Evolutionary conservation across 2,329 filamentous ascomycete genomes (phyloP), one percentile per base, ranked within the genome.

Genomic region (Hypoxylon rubiginosum): DNA sequence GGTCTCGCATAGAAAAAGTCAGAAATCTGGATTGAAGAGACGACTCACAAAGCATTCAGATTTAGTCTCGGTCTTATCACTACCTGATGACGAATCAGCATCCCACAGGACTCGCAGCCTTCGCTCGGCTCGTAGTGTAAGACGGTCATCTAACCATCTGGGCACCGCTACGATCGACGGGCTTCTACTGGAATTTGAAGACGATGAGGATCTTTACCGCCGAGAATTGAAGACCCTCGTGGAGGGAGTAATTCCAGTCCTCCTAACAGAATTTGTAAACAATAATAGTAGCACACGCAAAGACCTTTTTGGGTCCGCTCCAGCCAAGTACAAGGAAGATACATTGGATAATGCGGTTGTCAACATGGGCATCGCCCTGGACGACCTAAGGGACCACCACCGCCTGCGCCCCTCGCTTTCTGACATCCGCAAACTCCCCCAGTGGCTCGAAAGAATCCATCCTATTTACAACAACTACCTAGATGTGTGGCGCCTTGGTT

Each of bases 161-260:
- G 86, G 88, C 30, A 88, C 86, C 60, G 89, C 91, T 43, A 94
- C 91, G 0, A 84, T 93, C 10, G 84, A 88, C 21, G 93, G 95
- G 68, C 82, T 98, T 19, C 86, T 98, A 77, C 85, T 86, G 56
- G 94, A 97, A 75, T 89, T 99, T 68, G 84, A 88, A 10, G 87
- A 91, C 4, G 96, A 98, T 72, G 96, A 99, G 79, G 83, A 87
- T 48, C 91, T 96, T 71, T 99, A 98, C 76, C 91, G 91, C 79
- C 88, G 94, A 58, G 96, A 99, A 79, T 85, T 99, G 32, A 93
- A 94, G 75, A 97, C 96, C 0, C 81, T 99, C 32, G 94, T 98
- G 7, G 94, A 97, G 73, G 96, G 96, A 60, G 95, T 99, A 21
- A 92, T 99, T 60, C 96, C 96, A 0, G 95, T 98, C 1, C 85